phyloP scores from a whole-genome alignment of 352 stramenopile species.

The Globisporangium nagaii region DNA sequence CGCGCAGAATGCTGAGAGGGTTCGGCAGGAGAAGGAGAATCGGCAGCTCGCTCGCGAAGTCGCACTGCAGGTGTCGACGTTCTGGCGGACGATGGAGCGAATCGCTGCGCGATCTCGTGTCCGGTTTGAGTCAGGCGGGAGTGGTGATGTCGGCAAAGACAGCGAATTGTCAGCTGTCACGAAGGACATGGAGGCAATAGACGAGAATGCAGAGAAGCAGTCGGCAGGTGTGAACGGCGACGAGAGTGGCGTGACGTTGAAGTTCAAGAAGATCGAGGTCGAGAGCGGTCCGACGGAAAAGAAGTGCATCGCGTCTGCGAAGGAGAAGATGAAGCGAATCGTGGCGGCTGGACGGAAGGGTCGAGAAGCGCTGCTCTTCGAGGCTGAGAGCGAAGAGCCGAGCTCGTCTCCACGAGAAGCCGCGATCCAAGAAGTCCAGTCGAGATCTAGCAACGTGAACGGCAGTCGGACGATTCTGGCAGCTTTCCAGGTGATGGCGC shows the following conservation, averaged over 20 bases:
- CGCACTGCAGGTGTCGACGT: slow-evolving; percentile 65
- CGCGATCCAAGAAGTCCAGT: slow-evolving; percentile 13
- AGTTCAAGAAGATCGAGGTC: slow-evolving; percentile 36
- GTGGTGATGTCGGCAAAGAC: not conserved
- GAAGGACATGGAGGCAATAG: slow-evolving; percentile 7
- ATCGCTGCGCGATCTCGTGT: slow-evolving; percentile 75
- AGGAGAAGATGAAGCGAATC: slow-evolving; percentile 33
- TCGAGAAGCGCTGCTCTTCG: slow-evolving; percentile 30
- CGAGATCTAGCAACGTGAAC: slow-evolving; percentile 1
- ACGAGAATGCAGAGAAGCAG: not conserved
- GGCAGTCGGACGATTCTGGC: slow-evolving; percentile 45
- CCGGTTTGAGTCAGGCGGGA: slow-evolving; percentile 38
- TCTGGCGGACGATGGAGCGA: slow-evolving; percentile 83
- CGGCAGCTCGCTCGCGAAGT: slow-evolving; percentile 62
- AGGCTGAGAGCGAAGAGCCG: not conserved
- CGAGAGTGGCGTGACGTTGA: slow-evolving; percentile 17
- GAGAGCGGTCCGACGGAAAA: slow-evolving; percentile 8
- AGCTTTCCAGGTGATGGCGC: slow-evolving; percentile 67
- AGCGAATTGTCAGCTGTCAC: not conserved
- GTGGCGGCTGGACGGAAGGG: slow-evolving; percentile 38
- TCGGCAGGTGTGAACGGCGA: not conserved
- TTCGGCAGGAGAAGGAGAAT: slow-evolving; percentile 60
- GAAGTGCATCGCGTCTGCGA: slow-evolving; percentile 3
- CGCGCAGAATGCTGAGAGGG: slow-evolving; percentile 61
- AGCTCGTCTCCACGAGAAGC: not conserved